Evolutionary conservation across 805 yeast genomes (phyloP), one percentile per base, ranked within the genome.

Genomic region (Alloascoidea africana): DNA sequence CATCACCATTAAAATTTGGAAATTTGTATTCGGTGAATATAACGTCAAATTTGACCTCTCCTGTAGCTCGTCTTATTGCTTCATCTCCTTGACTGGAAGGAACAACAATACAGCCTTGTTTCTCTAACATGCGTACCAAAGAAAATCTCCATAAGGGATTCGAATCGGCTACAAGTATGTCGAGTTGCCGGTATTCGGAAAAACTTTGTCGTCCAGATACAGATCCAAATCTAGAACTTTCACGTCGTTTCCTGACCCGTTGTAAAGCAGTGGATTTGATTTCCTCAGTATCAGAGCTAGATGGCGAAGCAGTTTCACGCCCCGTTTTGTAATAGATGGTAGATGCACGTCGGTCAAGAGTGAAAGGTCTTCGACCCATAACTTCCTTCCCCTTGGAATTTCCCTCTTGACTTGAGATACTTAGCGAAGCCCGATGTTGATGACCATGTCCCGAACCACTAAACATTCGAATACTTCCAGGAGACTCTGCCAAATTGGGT

Each of bases 151-250:
- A 76, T 40, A 79, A 79, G 0, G 95, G 91, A 42, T 83, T 82
- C 2, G 91, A 85, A 48, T 85, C 95, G 55, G 96, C 86, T 11
- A 85, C 62, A 35, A 89, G 60, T 3, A 86, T 76, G 52, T 83
- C 87, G 46, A 81, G 54, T 2, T 52, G 47, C 14, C 59, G 38
- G 38, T 40, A 23, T 8, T 23, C 30, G n/a, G n/a, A n/a, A 8
- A 23, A 23, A 23, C 30, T 23, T 23, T 8, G 30, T 8, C n/a
- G 8, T 8, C 30, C n/a, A 8, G 30, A 23, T n/a, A 8, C 30
- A 8, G 30, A 23, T 23, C 30, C 30, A n/a, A 23, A 8, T n/a
- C 30, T 23, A 23, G n/a, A n/a, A 23, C 30, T 23, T 23, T 23
- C 13, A n/a, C n/a, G n/a, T 23, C 30, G 30, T 23, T 23, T 23